These are phyloP conservation scores for Botryotinia convoluta DNA, from an alignment of 2,329 filamentous ascomycete genomes.

Conservation along the genomic window DNA sequence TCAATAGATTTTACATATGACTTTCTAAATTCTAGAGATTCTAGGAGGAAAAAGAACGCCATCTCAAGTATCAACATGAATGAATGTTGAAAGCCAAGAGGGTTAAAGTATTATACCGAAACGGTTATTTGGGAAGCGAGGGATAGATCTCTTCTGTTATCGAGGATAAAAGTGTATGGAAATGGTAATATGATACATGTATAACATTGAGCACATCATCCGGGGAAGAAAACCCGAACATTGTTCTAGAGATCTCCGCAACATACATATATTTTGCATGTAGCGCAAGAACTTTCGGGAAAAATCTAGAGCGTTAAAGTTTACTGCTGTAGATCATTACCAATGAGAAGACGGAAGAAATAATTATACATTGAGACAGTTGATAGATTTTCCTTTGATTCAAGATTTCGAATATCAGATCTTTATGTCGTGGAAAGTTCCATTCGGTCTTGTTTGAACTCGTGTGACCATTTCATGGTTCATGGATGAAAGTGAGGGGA, in stretches of 20 bases:
- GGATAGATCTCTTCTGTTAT: background rate
- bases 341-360: background rate
- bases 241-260: background rate
- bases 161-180: background rate
- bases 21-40: background rate
- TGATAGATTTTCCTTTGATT: background rate
- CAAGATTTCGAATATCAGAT: background rate
- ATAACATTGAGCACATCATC: background rate
- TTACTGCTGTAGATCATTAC: background rate
- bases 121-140: background rate
- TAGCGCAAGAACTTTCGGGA: background rate
- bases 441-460: background rate
- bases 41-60: background rate
- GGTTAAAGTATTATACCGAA: background rate
- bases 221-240: background rate
- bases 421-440: background rate
- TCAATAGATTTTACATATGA: background rate
- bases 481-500: slow-evolving; percentile 8
- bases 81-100: background rate
- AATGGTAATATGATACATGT: background rate
- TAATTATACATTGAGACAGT: background rate
- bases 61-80: background rate
- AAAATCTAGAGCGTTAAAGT: background rate
- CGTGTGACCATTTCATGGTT: background rate
- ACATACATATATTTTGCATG: background rate